Percentiles rank a stretch among this genome's conserved stretches.
Evolutionary conservation across 78 protist species (phyloP).

Genomic region (Dictyostelium discoideum): DNA sequence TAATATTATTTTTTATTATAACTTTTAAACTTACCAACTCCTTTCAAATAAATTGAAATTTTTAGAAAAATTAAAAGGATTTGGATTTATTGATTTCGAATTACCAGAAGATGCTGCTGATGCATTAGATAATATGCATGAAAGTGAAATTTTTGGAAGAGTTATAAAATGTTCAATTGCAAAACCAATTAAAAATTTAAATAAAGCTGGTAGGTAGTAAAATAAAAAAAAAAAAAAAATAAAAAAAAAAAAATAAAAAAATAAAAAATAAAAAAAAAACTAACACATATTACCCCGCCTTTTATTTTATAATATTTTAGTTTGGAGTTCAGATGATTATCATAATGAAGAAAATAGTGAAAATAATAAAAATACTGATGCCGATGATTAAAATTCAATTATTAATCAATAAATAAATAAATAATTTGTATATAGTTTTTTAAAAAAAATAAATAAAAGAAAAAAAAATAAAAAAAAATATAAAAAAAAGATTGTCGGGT

Average conservation of each 20-base stretch:
- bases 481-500: too few species aligned
- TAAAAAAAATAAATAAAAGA: too few species aligned
- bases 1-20: neutral
- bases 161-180: slow-evolving; percentile 74
- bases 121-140: slow-evolving; percentile 95
- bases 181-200: slow-evolving; percentile 58
- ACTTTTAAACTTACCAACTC: too few species aligned
- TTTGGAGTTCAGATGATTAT: slow-evolving; percentile 62
- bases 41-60: too few species aligned
- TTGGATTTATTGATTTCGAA: slow-evolving; percentile 90
- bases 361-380: neutral
- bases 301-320: neutral
- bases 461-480: too few species aligned
- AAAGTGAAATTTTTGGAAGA: slow-evolving; percentile 91
- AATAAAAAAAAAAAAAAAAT: too few species aligned
- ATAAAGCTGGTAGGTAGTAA: slow-evolving; percentile 6
- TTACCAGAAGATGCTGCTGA: slow-evolving; percentile 86
- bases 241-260: too few species aligned
- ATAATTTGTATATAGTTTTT: neutral
- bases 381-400: neutral
- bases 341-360: neutral
- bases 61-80: slow-evolving; percentile 84
- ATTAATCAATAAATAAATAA: neutral
- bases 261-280: too few species aligned
- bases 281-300: neutral